Evolutionary conservation across 768 basidiomycete genomes (phyloP), one percentile per base, ranked within the genome.

Genomic region (Tubosaeta brunneosetosa): DNA sequence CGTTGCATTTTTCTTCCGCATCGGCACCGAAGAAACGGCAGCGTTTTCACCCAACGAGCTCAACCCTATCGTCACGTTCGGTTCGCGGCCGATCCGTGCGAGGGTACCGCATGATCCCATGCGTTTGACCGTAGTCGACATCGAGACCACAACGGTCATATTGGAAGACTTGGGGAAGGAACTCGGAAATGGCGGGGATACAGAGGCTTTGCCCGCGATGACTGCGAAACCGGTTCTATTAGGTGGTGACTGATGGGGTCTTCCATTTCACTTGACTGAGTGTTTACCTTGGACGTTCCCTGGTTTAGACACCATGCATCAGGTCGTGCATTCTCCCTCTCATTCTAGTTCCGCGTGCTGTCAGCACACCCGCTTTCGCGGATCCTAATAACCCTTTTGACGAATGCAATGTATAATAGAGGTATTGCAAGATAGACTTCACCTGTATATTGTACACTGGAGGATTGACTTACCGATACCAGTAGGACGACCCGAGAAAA

Each of bases 1-100:
- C 26, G 40, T 42, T 10, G 51, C 51, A 4, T 52, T 52, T 32
- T 17, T 52, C 51, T 48, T 47, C 31, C 51, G 51, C 40, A 52
- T 48, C 25, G 40, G 40, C 3, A 42, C 51, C 8, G 51, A 52
- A 33, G 46, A 52, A 19, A 33, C 31, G 1, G 37, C 48, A 1
- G 31, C 13, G n/a, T 48, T 48, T 29, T 34, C 47, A 11, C 47
- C 37, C 3, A 29, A 13, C 2, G 36, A 40, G 13, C 29, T 49
- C 17, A 32, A 19, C 22, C 22, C 38, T 8, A 11, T 40, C 6
- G 7, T 49, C 38, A 49, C 48, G 2, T 49, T 49, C 16, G 48
- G 48, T 14, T 49, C 48, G 1, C 27, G 9, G 38, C 48, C 38
- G 3, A 16, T 41, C 22, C 48, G 38, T 17, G 19, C 1, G 16